Base-by-base conservation (phyloP, 2,329 filamentous ascomycete genomes). In the Parafenestella ontariensis region DNA sequence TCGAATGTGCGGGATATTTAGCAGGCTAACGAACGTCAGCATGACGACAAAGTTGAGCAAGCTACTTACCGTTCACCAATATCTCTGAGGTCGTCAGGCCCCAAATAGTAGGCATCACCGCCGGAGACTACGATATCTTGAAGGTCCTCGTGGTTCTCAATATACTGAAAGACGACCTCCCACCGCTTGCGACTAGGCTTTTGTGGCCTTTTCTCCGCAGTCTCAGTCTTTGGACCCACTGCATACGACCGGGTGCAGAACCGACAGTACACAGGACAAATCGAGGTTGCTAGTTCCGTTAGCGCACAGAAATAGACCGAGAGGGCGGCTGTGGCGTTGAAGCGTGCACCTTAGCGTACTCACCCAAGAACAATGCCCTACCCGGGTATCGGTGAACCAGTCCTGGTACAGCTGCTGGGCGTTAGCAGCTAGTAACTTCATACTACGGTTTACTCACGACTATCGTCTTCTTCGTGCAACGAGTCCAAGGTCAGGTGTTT, bases 351-450 rank as follows among this genome's bases (percentile, higher is more conserved):
- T 13, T 11, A 11, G 28, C 7, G 5, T 6, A 62, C 79, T 69
- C 72, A 87, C 85, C 81, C 26, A 88, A 73, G 49, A 89, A 87
- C 5, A 89, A 70, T 2, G 82, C 85, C 69, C 86, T 87, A 54
- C 87, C 85, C 0, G 81, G 81, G 66, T 89, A 89, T n/a, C 86
- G 79, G 67, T 88, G 85, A 2, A 88, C 84, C 2, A 88, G 70
- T 0, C 84, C 85, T 15, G 78, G 74, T 2, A 87, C 83, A 0
- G 83, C 65, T 71, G 42, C 9, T 13, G 3, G 10, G 15, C 7
- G 33, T 62, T 28, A 62, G 56, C 17, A 36, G 15, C 34, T n/a
- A 8, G n/a, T 23, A 29, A n/a, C 2, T n/a, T 3, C 26, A 5
- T 15, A 23, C 5, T 21, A 17, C 31, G 6, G 26, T 18, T 28